Conservation (phyloP, 2,329 filamentous ascomycete genomes). For the Cladosporium sp. region DNA sequence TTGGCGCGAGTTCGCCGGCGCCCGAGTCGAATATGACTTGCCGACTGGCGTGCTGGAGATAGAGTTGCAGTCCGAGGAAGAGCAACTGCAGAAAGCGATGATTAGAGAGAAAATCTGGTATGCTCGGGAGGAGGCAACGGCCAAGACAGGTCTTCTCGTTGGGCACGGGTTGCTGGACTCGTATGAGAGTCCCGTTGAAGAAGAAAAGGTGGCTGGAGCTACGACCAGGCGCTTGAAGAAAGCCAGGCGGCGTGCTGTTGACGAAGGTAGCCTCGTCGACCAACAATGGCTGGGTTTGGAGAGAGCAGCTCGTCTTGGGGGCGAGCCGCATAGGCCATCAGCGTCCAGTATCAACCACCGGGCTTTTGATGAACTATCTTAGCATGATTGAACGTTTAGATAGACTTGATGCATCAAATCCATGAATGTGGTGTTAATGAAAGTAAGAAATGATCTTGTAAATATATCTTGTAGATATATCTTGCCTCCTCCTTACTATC, state of each 20-base stretch:
- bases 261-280: not conserved
- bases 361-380: not conserved
- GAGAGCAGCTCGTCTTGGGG: not conserved
- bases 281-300: not conserved
- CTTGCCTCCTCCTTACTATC: not conserved
- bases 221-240: not conserved
- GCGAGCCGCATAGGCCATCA: not conserved
- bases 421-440: not conserved
- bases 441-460: not conserved
- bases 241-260: not conserved
- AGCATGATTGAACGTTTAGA: not conserved
- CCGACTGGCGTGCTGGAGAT: conserved; percentile 34
- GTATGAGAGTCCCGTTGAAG: not conserved
- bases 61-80: not conserved
- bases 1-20: conserved; percentile 27
- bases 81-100: not conserved
- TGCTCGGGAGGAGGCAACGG: not conserved
- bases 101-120: not conserved
- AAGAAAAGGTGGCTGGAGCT: not conserved
- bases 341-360: not conserved
- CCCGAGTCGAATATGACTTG: conserved; percentile 30
- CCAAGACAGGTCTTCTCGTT: not conserved
- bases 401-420: not conserved
- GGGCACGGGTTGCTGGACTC: not conserved
- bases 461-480: not conserved